These are phyloP conservation scores for Cucumis sativus DNA, from an alignment of 306 rosid genomes.

Conservation along the genomic window DNA sequence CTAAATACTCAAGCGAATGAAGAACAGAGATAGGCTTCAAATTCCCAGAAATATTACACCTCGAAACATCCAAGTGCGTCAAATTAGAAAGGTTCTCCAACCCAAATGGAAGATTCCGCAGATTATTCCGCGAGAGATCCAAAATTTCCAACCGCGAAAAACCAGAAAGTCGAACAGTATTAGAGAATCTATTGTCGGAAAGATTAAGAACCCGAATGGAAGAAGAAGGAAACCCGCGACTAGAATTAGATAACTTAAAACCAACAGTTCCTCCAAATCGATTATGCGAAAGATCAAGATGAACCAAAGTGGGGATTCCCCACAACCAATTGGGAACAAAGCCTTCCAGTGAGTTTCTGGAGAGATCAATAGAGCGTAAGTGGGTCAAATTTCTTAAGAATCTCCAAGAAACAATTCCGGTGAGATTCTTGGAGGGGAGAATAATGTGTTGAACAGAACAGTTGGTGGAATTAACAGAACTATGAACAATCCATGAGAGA, in stretches of 20 bases:
- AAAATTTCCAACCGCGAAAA: constrained; percentile 35
- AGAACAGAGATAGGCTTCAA: constrained; percentile 47
- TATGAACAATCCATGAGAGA: constrained; percentile 25
- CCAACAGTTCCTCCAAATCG: constrained; percentile 59
- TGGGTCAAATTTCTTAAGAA: constrained; percentile 41
- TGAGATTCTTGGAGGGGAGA: constrained; percentile 44
- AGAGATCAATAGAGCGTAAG: constrained; percentile 48
- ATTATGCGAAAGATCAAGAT: constrained; percentile 48
- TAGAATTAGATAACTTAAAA: constrained; percentile 10
- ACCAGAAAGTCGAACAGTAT: constrained; percentile 35
- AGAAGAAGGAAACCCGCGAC: constrained; percentile 17
- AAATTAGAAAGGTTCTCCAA: constrained; percentile 35
- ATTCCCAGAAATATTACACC: constrained; percentile 44
- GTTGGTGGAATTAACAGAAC: constrained; percentile 8
- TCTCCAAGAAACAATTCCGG: constrained; percentile 59
- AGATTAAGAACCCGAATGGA: constrained; percentile 53
- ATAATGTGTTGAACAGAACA: constrained; percentile 36
- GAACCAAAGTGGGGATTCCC: constrained; percentile 22
- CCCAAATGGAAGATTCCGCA: constrained; percentile 41
- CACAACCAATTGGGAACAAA: constrained; percentile 60
- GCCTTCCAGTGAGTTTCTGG: constrained; percentile 54
- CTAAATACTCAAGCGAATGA: constrained; percentile 34
- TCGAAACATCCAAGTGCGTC: constrained; percentile 42
- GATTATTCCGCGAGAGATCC: constrained; percentile 51
- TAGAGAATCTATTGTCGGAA: constrained; percentile 67